phyloP scores from a whole-genome alignment of 2,329 filamentous ascomycete species.

The Chaetomium globosum region DNA sequence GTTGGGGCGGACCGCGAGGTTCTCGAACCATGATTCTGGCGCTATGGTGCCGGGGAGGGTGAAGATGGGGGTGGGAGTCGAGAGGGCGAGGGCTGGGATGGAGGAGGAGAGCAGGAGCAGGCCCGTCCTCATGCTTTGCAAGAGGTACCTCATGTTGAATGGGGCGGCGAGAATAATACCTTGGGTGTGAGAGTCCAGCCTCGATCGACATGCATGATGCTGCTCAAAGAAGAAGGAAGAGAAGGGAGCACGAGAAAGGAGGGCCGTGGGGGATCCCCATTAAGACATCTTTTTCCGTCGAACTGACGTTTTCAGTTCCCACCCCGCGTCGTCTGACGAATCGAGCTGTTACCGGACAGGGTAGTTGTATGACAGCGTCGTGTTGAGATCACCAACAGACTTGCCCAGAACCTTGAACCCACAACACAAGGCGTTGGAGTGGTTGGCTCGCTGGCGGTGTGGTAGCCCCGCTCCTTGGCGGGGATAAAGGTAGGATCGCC shows the following conservation, averaged over 20 bases:
- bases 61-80: slow-evolving; percentile 13
- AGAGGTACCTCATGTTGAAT: not conserved
- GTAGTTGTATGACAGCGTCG: too few species aligned
- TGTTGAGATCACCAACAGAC: not conserved
- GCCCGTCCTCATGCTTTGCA: not conserved
- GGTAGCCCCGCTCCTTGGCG: slow-evolving; percentile 16
- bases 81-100: slow-evolving; percentile 9
- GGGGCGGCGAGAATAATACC: not conserved
- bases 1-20: slow-evolving; percentile 31
- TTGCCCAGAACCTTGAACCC: not conserved
- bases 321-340: too few species aligned
- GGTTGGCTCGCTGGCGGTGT: not conserved
- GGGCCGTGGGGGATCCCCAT: not conserved
- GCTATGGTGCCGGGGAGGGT: slow-evolving; percentile 12
- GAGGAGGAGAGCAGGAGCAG: slow-evolving; percentile 2
- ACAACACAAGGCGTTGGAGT: not conserved
- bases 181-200: too few species aligned
- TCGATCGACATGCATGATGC: too few species aligned
- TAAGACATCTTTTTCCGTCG: not conserved
- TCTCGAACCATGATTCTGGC: slow-evolving; percentile 30
- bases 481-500: too few species aligned
- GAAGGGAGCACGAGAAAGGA: not conserved
- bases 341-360: too few species aligned
- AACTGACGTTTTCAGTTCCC: too few species aligned
- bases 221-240: not conserved